Evolutionary conservation across 768 basidiomycete species (phyloP).

Genomic region (Mycena rosella): DNA sequence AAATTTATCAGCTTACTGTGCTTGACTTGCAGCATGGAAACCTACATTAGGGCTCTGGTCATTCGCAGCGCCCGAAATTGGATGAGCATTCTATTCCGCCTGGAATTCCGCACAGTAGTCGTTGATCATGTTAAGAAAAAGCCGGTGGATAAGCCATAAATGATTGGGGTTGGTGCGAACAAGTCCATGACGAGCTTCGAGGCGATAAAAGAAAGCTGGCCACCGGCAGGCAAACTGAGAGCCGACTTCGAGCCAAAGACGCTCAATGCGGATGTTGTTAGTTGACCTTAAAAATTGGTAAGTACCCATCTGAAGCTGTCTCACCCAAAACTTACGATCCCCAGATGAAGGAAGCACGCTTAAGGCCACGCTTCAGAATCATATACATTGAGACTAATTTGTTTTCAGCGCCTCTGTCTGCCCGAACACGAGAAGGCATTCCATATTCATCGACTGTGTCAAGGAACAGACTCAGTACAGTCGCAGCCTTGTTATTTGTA

Average conservation of each 20-base stretch:
- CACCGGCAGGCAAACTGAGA: not conserved
- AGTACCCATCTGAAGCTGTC: not conserved
- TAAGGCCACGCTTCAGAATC: not conserved
- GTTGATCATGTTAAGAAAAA: not conserved
- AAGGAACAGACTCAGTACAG: not conserved
- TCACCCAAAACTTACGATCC: not conserved
- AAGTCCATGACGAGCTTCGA: not conserved
- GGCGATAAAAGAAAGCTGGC: not conserved
- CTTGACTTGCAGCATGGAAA: too few species aligned
- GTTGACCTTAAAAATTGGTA: not conserved
- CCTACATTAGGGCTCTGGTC: not conserved
- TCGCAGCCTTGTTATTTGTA: constrained; percentile 1
- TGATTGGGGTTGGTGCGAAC: too few species aligned
- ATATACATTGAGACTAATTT: not conserved
- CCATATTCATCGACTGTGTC: not conserved
- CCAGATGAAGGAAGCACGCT: too few species aligned
- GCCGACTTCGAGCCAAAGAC: not conserved
- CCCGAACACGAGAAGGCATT: not conserved
- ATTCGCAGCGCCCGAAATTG: not conserved
- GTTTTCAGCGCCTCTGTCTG: not conserved
- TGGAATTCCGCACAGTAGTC: not conserved
- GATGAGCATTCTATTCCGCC: not conserved
- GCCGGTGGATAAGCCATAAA: not conserved
- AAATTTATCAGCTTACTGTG: not conserved
- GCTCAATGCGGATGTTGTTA: not conserved